Conservation (phyloP, 495 filamentous ascomycete genomes). For the Hypoxylon trugodes region DNA sequence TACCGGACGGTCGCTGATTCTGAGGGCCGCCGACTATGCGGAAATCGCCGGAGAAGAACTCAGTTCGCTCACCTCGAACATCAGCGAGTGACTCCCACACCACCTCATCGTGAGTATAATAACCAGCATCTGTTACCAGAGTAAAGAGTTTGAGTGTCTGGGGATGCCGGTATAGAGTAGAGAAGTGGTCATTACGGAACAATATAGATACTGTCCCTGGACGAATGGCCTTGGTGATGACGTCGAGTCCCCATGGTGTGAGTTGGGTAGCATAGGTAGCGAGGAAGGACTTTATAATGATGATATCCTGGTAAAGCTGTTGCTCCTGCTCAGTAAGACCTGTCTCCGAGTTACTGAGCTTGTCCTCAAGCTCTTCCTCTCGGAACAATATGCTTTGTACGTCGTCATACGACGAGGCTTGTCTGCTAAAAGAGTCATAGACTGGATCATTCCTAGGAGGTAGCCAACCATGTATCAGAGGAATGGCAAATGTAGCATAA, state of each 20-base stretch:
- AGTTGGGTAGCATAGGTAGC: constrained; percentile 83
- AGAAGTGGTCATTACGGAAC: constrained; percentile 97
- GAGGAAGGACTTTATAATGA: constrained; percentile 82
- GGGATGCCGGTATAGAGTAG: constrained; percentile 86
- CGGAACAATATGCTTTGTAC: constrained; percentile 86
- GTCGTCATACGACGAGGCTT: constrained; percentile 86
- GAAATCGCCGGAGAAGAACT: constrained; percentile 92
- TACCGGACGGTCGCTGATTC: constrained; percentile 37
- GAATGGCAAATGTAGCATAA: constrained; percentile 86
- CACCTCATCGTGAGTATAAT: constrained; percentile 85
- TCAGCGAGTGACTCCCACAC: constrained; percentile 96
- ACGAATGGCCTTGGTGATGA: constrained; percentile 68
- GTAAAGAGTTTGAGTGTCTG: constrained; percentile 73
- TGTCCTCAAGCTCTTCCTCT: constrained; percentile 86
- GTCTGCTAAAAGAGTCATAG: constrained; percentile 71
- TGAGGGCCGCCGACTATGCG: constrained; percentile 72
- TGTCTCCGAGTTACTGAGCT: constrained; percentile 62
- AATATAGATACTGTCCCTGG: constrained; percentile 85
- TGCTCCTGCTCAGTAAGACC: constrained; percentile 72
- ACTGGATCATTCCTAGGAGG: constrained; percentile 68
- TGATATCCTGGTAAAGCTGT: constrained; percentile 77
- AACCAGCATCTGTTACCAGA: constrained; percentile 92
- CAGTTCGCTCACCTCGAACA: constrained; percentile 80
- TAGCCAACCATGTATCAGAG: constrained; percentile 94
- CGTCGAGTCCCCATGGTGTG: constrained; percentile 79